Evolutionary conservation across 2,329 filamentous ascomycete genomes (phyloP).

Genomic region (Fusarium multiceps): DNA sequence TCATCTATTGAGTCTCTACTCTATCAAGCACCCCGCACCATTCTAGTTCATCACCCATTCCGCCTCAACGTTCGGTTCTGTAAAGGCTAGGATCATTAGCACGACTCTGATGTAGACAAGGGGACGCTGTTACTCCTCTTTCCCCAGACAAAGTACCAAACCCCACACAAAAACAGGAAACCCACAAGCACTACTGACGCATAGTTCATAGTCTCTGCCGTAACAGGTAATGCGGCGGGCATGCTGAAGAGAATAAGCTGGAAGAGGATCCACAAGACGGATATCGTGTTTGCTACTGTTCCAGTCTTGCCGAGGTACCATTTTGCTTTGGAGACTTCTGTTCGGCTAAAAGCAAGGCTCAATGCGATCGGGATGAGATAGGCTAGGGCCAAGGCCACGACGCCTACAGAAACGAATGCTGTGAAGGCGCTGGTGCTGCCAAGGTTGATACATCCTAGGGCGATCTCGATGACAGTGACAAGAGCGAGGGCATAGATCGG

Average conservation of each 20-base stretch:
- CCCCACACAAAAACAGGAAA: neutral
- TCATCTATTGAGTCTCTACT: neutral
- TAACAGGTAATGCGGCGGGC: neutral
- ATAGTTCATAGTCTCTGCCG: neutral
- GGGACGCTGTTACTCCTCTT: neutral
- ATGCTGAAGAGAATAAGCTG: neutral
- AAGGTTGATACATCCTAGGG: neutral
- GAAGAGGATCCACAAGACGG: neutral
- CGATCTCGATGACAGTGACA: neutral
- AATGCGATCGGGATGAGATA: neutral
- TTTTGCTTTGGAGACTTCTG: neutral
- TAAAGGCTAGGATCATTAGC: neutral
- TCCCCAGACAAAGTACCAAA: neutral
- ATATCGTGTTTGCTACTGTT: neutral
- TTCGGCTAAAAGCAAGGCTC: neutral
- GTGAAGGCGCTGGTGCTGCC: constrained; percentile 7
- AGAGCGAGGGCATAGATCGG: neutral
- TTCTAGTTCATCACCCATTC: neutral
- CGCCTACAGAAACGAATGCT: neutral
- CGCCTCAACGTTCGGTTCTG: neutral
- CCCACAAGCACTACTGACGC: neutral
- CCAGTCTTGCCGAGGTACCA: neutral
- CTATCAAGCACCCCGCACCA: neutral
- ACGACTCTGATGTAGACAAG: too few relatives aligned
- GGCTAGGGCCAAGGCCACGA: neutral